Evolutionary conservation across 2,329 filamentous ascomycete species (phyloP).

Genomic region (Lecanosticta acicola): DNA sequence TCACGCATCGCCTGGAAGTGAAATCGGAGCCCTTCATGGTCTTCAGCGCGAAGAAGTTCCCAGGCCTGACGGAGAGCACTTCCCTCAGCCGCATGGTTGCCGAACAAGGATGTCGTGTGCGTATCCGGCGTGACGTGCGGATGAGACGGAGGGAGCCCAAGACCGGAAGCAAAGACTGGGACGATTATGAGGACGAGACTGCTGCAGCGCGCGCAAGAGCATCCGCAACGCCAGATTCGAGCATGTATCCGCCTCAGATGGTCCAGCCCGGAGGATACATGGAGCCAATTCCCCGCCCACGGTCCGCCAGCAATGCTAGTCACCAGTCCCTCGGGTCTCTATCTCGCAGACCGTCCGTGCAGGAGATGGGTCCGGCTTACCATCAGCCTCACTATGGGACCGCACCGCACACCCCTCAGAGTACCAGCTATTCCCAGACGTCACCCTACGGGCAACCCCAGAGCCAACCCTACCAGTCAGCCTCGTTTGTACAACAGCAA

Average conservation of each 20-base stretch:
- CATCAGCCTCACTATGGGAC: constrained; percentile 36
- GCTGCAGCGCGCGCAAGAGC: constrained; percentile 45
- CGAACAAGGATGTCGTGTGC: constrained; percentile 93
- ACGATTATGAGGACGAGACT: constrained; percentile 57
- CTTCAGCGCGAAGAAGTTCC: constrained; percentile 97
- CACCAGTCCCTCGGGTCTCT: constrained; percentile 28
- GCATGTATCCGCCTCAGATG: constrained; percentile 15
- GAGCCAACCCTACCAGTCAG: constrained; percentile 23
- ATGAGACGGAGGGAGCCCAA: constrained; percentile 82
- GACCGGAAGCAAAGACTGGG: constrained; percentile 56
- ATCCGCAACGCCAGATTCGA: constrained; percentile 31
- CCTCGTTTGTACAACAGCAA: constrained; percentile 27
- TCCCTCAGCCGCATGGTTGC: constrained; percentile 82
- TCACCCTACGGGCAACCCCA: constrained; percentile 33
- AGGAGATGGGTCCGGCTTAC: constrained; percentile 41
- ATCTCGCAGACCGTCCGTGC: constrained; percentile 40
- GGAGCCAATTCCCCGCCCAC: constrained; percentile 32
- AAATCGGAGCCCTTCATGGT: constrained; percentile 83
- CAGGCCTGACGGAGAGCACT: constrained; percentile 85
- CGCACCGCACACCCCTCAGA: constrained; percentile 37
- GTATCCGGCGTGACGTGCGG: constrained; percentile 87
- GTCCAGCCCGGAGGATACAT: constrained; percentile 28
- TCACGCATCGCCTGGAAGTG: constrained; percentile 83
- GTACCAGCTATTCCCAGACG: constrained; percentile 32
- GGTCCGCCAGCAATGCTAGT: constrained; percentile 36